Base-by-base conservation (phyloP, 1,284 basidiomycete genomes). In the Sporisorium iseilematis-ciliati region DNA sequence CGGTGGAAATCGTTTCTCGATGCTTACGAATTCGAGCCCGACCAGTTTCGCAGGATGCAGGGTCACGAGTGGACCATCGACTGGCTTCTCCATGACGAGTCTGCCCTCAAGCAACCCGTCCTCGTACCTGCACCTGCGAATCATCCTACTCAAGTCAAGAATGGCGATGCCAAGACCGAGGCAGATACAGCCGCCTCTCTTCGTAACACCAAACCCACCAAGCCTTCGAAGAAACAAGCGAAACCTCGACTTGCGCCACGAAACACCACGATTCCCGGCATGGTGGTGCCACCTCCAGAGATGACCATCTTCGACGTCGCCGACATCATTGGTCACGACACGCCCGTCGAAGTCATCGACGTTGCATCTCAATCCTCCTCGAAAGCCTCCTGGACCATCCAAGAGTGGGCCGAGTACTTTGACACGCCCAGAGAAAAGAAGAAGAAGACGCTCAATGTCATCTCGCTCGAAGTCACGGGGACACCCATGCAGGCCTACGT, bases 371-470 rank as follows among this genome's bases (percentile, higher is more conserved):
- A 87, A 40, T 83, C 85, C 33, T 83, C 83, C 1, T 78, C 84
- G 11, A 62, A 79, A 26, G 74, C 80, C 7, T 65, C 75, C 4
- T 98, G 96, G 95, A 93, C 91, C 10, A 87, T 99, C 10, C 90
- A 89, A 11, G 92, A 91, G 85, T 99, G 96, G 96, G 92, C 92
- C 2, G 90, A 91, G 62, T 98, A 99, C 84, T 92, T 92, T 83
- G 88, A 89, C 64, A 88, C 89, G 20, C 90, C 91, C 33, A 88
- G 89, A 3, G 86, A 88, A 10, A 61, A 78, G 60, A 72, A 75
- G 52, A 65, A 77, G 18, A 96, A 94, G 85, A 91, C 97, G 35
- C 90, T 91, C 75, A 96, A 96, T 80, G 92, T 96, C 48, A 96
- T 96, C 71, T 93, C 92, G 7, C 87, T 95, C 56, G 93, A 95